A percentile compares a stretch with the other conserved stretches of the same genome.
Conservation (phyloP, 352 stramenopile genomes). For the Globisporangium echinulatum region DNA sequence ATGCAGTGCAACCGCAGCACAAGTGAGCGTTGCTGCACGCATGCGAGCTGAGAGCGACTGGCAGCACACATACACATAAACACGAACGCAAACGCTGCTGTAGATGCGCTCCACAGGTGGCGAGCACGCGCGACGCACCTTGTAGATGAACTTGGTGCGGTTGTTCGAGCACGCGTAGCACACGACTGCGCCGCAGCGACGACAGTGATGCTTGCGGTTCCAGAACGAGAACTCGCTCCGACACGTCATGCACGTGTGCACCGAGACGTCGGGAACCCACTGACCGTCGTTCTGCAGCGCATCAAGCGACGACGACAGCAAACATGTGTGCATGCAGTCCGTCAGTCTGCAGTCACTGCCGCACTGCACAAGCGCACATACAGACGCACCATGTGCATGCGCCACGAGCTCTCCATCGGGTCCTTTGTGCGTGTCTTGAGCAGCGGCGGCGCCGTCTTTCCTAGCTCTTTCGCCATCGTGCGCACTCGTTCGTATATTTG, state of each 20-base stretch:
- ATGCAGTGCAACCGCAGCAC: too few species aligned
- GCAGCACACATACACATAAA: too few species aligned
- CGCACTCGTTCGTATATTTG: constrained; percentile 2
- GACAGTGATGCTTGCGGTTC: constrained; percentile 86
- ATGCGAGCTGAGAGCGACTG: too few species aligned
- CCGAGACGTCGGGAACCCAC: constrained; percentile 80
- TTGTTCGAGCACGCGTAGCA: constrained; percentile 75
- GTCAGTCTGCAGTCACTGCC: neutral
- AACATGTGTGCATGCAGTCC: neutral
- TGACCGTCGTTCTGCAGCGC: constrained; percentile 59
- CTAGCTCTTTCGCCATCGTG: constrained; percentile 10
- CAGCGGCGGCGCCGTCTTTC: constrained; percentile 32
- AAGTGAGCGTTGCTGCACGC: too few species aligned
- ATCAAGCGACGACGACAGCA: neutral
- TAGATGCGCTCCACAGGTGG: too few species aligned
- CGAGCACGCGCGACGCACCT: constrained; percentile 21
- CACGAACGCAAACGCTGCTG: too few species aligned
- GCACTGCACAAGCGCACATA: neutral
- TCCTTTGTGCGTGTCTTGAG: constrained; percentile 76
- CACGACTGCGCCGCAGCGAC: constrained; percentile 76
- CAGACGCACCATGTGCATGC: constrained; percentile 66
- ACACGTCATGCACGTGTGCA: constrained; percentile 79
- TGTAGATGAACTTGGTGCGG: constrained; percentile 83
- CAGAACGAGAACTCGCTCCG: constrained; percentile 79
- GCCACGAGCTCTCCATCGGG: constrained; percentile 82